phyloP scores from a whole-genome alignment of 306 rosid genomes.

The Vigna trinervia region DNA sequence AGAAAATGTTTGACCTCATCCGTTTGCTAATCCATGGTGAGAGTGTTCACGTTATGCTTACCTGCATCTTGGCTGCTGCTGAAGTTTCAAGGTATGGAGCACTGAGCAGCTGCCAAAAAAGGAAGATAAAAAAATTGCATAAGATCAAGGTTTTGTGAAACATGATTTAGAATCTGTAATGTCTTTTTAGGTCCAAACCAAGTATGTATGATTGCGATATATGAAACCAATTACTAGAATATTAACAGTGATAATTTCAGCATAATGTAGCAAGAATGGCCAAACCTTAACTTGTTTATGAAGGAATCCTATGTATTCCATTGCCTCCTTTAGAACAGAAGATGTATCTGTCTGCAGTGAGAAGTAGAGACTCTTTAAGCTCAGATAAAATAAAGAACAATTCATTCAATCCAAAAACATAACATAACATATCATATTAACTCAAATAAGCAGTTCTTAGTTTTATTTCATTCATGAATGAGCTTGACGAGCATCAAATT shows the following conservation, averaged over 20 bases:
- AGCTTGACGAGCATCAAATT: constrained; percentile 16
- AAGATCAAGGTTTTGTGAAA: constrained; percentile 40
- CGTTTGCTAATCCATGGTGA: not conserved
- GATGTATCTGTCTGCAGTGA: constrained; percentile 95
- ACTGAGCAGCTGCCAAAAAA: constrained; percentile 75
- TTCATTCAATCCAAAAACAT: constrained; percentile 19
- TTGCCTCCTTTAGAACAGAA: constrained; percentile 90
- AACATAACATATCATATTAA: not conserved
- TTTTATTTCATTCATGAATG: not conserved
- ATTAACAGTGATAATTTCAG: constrained; percentile 19
- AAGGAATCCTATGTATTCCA: constrained; percentile 92
- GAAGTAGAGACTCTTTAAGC: constrained; percentile 36
- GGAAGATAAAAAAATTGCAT: constrained; percentile 21
- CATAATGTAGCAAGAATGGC: constrained; percentile 45
- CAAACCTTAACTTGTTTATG: constrained; percentile 98
- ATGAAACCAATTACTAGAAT: constrained; percentile 29
- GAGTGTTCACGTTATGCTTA: constrained; percentile 49
- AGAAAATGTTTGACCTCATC: not conserved
- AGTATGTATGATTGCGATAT: not conserved
- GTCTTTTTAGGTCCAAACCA: constrained; percentile 11
- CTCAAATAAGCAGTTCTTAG: not conserved
- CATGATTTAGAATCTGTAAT: not conserved
- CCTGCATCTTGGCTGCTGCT: constrained; percentile 67
- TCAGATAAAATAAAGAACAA: constrained; percentile 8
- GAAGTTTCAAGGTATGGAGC: constrained; percentile 88